Percentiles rank a stretch among this genome's conserved stretches.
These are phyloP conservation scores for Solanum bulbocastanum DNA, from an alignment of 257 asterid genomes.

Conservation along the genomic window DNA sequence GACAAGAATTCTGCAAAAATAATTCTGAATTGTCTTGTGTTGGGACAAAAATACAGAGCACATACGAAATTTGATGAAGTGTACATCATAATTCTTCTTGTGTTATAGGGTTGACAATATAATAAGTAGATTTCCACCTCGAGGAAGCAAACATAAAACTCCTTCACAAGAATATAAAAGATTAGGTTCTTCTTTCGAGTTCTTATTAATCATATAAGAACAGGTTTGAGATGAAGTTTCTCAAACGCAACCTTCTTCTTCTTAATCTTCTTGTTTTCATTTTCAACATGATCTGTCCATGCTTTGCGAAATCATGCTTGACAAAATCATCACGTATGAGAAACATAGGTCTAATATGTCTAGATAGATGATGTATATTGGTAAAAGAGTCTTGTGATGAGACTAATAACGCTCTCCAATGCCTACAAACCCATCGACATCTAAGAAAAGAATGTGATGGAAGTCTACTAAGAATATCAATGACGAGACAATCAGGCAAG, in stretches of 20 bases:
- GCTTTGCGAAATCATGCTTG: neutral
- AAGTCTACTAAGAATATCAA: neutral
- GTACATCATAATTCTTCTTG: neutral
- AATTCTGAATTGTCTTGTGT: neutral
- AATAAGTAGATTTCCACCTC: neutral
- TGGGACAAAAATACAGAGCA: neutral
- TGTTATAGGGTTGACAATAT: neutral
- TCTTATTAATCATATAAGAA: neutral
- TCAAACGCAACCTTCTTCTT: no score
- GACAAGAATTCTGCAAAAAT: neutral
- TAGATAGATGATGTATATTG: neutral
- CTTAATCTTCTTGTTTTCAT: neutral
- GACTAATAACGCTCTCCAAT: neutral
- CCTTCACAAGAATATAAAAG: neutral
- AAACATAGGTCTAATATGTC: neutral
- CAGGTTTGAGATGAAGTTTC: neutral
- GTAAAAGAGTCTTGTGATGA: neutral
- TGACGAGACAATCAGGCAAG: neutral
- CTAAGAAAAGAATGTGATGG: neutral
- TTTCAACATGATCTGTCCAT: neutral
- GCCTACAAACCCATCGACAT: neutral
- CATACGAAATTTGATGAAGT: neutral
- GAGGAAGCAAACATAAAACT: neutral
- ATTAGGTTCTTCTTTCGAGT: neutral
- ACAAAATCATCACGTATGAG: neutral